phyloP scores from a whole-genome alignment of 2,329 filamentous ascomycete genomes.

The Microsporum ferrugineum region DNA sequence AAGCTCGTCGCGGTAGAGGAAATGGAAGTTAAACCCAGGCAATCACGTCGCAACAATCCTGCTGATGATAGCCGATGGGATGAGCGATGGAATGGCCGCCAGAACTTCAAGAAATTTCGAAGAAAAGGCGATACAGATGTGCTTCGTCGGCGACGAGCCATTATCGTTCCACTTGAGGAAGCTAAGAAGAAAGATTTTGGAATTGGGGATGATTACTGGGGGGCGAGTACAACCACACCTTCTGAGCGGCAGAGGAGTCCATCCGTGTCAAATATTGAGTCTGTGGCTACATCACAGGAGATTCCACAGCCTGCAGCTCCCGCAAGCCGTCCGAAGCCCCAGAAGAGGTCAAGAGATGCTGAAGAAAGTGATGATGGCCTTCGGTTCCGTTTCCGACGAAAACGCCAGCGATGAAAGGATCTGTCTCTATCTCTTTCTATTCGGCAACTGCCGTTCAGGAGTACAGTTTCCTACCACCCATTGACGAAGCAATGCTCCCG shows the following conservation, averaged over 20 bases:
- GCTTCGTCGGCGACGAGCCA: slow-evolving; percentile 38
- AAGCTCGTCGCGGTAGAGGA: slow-evolving; percentile 65
- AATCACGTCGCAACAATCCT: slow-evolving; percentile 21
- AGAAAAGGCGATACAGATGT: slow-evolving; percentile 26
- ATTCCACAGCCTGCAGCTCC: background rate
- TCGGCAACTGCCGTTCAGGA: background rate
- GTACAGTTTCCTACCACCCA: too few relatives aligned
- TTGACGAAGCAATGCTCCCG: too few relatives aligned
- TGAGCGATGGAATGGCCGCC: slow-evolving; percentile 80
- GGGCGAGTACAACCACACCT: slow-evolving; percentile 25
- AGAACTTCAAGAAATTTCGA: slow-evolving; percentile 85
- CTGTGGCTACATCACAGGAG: slow-evolving; percentile 10
- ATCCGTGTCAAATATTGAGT: slow-evolving; percentile 23
- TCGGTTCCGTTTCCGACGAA: slow-evolving; percentile 45
- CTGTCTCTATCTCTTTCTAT: background rate
- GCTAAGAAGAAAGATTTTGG: slow-evolving; percentile 60
- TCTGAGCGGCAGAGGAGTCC: slow-evolving; percentile 17
- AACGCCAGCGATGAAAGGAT: slow-evolving; percentile 19
- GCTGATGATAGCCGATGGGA: slow-evolving; percentile 60
- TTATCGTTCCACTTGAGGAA: slow-evolving; percentile 62
- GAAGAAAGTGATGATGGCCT: slow-evolving; percentile 46
- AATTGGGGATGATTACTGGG: slow-evolving; percentile 67
- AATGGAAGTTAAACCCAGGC: slow-evolving; percentile 48
- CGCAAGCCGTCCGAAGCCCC: background rate
- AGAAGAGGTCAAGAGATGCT: slow-evolving; percentile 30